Percentiles rank a stretch among this genome's conserved stretches.
phyloP scores from a whole-genome alignment of 2,329 filamentous ascomycete genomes.

The Colletotrichum sp. region DNA sequence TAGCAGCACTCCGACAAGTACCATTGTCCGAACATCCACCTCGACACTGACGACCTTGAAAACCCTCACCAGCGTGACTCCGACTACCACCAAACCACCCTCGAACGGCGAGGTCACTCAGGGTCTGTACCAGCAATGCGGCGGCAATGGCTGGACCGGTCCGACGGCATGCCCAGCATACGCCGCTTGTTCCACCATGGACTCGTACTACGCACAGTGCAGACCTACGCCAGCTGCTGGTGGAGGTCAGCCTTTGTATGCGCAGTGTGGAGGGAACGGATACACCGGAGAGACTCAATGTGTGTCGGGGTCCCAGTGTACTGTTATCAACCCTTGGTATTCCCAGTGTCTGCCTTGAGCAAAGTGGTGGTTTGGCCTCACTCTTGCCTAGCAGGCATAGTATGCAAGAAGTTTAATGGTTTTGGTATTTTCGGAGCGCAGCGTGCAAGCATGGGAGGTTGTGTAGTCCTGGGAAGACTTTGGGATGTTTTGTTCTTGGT shows the following conservation, averaged over 20 bases:
- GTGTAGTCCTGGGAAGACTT: not conserved
- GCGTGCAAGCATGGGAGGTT: not conserved
- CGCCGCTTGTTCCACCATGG: not conserved
- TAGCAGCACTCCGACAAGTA: not conserved
- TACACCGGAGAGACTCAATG: not conserved
- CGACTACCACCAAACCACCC: not conserved
- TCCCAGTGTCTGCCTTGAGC: slow-evolving; percentile 2
- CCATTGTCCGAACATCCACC: not conserved
- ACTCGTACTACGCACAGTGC: slow-evolving; percentile 10
- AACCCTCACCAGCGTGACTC: not conserved
- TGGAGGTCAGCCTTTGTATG: not conserved
- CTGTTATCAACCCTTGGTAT: slow-evolving; percentile 1
- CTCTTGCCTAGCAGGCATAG: not conserved
- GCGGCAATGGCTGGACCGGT: not conserved
- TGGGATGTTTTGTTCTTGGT: not conserved
- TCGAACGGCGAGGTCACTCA: not conserved
- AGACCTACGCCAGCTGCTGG: not conserved
- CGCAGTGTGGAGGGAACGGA: not conserved
- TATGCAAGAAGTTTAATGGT: not conserved
- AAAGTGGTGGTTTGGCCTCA: not conserved
- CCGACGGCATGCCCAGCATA: not conserved
- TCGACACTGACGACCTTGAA: not conserved
- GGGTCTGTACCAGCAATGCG: slow-evolving; percentile 3
- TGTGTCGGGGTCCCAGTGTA: slow-evolving; percentile 2
- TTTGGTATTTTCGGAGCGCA: not conserved